These are phyloP conservation scores for Nakataea oryzae DNA, from an alignment of 2,329 filamentous ascomycete genomes.

Conservation along the genomic window DNA sequence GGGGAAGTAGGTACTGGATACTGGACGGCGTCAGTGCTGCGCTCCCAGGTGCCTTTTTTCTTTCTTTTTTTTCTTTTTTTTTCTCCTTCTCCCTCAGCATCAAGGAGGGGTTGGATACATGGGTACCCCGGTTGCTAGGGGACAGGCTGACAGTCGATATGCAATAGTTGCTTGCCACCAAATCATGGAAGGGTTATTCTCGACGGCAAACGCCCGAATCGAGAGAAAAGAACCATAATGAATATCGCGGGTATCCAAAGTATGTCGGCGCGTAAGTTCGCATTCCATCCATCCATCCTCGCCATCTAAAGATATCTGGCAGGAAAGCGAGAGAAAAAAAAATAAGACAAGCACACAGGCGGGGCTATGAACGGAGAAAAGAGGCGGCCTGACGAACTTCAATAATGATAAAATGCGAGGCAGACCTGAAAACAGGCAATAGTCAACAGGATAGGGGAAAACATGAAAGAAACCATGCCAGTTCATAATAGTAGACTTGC, in stretches of 20 bases:
- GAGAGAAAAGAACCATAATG: background rate
- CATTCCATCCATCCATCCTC: background rate
- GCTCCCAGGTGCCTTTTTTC: too few species aligned
- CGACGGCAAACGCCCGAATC: background rate
- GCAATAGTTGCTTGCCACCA: too few species aligned
- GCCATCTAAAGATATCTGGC: background rate
- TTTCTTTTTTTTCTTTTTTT: background rate
- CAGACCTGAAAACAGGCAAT: slow-evolving; percentile 12
- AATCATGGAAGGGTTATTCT: background rate
- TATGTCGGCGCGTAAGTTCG: background rate
- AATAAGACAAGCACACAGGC: background rate
- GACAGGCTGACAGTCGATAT: background rate
- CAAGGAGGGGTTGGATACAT: background rate
- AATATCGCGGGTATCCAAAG: background rate
- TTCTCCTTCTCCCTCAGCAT: background rate
- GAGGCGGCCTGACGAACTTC: background rate
- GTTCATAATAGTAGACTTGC: background rate
- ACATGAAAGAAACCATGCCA: slow-evolving; percentile 6
- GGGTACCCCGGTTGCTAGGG: too few species aligned
- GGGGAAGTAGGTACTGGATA: too few species aligned
- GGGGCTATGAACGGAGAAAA: background rate
- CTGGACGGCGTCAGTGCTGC: too few species aligned
- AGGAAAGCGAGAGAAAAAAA: background rate
- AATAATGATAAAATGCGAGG: background rate
- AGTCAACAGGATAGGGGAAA: background rate